Conservation (phyloP, 179 eudicot genomes). For the Amaranthus tricolor region DNA sequence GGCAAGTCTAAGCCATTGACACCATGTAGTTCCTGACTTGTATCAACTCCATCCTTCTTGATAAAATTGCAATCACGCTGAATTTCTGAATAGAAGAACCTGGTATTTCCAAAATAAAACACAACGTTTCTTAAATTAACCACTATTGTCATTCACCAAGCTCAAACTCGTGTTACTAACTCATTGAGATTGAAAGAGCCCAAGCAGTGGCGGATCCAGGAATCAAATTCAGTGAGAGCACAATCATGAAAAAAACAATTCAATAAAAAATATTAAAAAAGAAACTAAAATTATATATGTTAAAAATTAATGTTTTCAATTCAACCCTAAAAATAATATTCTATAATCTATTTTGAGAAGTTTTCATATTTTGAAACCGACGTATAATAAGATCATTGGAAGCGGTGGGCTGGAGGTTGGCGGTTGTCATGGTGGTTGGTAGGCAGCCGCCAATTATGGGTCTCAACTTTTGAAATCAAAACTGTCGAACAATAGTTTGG, state of each 20-base stretch:
- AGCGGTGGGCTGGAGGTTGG: no score
- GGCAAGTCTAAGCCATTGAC: conserved; percentile 32
- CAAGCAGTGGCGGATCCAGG: background rate
- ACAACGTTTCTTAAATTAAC: background rate
- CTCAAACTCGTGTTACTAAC: background rate
- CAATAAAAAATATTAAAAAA: background rate
- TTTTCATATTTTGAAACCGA: no score
- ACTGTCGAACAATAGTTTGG: no score
- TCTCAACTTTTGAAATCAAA: no score
- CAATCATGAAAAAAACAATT: background rate
- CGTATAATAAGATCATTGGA: no score
- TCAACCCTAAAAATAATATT: no score
- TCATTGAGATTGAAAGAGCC: background rate
- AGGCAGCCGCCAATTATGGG: no score
- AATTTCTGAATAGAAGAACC: conserved; percentile 76
- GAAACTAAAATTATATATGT: background rate
- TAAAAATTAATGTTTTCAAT: no score
- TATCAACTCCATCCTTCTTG: conserved; percentile 20
- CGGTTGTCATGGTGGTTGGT: no score
- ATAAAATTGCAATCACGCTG: conserved; percentile 18
- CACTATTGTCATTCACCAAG: background rate
- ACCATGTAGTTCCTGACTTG: conserved; percentile 27
- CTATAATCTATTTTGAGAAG: no score
- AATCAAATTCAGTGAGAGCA: background rate
- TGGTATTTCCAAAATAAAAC: conserved; percentile 23